phyloP scores from a whole-genome alignment of 106 monocot genomes.

The Cymbidium sinense region DNA sequence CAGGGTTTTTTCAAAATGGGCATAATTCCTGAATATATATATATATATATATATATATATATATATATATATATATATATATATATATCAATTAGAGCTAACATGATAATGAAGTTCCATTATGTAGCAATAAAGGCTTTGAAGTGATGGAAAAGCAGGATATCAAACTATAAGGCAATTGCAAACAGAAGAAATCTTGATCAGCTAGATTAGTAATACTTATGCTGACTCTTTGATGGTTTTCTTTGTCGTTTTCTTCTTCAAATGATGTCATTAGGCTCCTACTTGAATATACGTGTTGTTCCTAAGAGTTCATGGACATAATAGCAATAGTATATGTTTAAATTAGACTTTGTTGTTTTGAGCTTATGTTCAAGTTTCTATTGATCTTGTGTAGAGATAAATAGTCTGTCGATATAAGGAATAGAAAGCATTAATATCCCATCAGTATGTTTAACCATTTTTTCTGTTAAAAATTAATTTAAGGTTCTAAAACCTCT shows the following conservation, averaged over 20 bases:
- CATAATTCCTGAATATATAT: too few species aligned
- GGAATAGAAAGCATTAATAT: background rate
- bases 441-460: background rate
- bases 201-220: background rate
- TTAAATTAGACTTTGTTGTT: too few species aligned
- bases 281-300: background rate
- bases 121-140: background rate
- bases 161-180: background rate
- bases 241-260: background rate
- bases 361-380: too few species aligned
- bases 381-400: too few species aligned
- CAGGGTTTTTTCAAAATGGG: too few species aligned
- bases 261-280: background rate
- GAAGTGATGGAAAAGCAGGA: background rate
- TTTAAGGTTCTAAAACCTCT: background rate
- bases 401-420: too few species aligned
- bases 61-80: too few species aligned
- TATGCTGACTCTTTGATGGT: background rate
- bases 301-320: background rate
- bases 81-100: background rate
- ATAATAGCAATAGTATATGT: background rate
- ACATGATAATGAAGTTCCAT: background rate
- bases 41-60: too few species aligned
- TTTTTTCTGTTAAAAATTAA: background rate
- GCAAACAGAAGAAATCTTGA: background rate